Percentiles rank a stretch among this genome's conserved stretches.
phyloP scores from a whole-genome alignment of 768 basidiomycete genomes.

The Rhodotorula taiwanensis region DNA sequence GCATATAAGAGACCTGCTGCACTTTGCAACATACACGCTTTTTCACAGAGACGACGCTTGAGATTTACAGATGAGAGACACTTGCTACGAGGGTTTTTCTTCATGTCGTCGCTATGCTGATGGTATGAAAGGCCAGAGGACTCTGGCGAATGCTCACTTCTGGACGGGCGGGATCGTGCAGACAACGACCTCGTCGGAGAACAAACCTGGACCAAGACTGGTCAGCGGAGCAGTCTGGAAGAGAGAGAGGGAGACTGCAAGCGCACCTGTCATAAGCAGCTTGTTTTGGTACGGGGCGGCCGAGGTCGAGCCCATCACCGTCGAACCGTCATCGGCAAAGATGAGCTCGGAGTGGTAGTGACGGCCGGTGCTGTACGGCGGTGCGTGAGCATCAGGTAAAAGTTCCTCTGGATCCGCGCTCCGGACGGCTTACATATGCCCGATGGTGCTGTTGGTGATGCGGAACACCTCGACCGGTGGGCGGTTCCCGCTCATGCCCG shows the following conservation, averaged over 20 bases:
- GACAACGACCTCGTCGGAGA: constrained; percentile 8
- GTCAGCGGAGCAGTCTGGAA: too few species aligned
- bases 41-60: too few species aligned
- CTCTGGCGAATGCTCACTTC: too few species aligned
- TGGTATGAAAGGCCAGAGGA: too few species aligned
- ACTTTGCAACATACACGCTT: too few species aligned
- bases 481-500: constrained; percentile 45
- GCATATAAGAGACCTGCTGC: too few species aligned
- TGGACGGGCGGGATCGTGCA: too few species aligned
- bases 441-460: constrained; percentile 53
- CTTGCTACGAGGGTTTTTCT: too few species aligned
- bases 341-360: constrained; percentile 47
- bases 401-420: constrained; percentile 48
- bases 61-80: too few species aligned
- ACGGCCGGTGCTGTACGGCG: constrained; percentile 23
- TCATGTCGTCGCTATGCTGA: too few species aligned
- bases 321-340: constrained; percentile 61
- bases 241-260: background rate
- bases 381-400: background rate
- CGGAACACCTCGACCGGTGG: constrained; percentile 45
- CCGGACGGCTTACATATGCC: constrained; percentile 49
- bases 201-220: constrained; percentile 1
- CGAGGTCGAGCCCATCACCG: constrained; percentile 56
- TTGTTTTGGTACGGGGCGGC: constrained; percentile 54
- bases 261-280: constrained; percentile 38